Evolutionary conservation across 1,284 basidiomycete species (phyloP).

Genomic region (Naganishia cerealis): DNA sequence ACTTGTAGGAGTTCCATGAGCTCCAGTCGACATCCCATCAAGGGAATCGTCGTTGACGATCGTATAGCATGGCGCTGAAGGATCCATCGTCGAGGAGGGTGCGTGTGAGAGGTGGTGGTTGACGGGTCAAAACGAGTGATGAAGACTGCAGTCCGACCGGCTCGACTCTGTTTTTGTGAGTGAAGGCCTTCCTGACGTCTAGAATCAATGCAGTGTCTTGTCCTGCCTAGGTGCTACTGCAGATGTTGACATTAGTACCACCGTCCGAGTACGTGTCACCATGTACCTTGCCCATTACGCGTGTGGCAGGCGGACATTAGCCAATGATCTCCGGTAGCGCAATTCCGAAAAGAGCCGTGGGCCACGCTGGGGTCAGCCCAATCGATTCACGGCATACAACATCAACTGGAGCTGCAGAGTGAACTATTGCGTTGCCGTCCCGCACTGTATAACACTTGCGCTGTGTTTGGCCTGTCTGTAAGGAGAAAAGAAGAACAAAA

Average conservation of each 20-base stretch:
- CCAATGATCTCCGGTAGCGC: background rate
- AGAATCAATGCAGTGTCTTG: background rate
- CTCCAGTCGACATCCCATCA: conserved; percentile 24
- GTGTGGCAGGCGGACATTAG: background rate
- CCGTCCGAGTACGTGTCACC: conserved; percentile 20
- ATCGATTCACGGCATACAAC: conserved; percentile 13
- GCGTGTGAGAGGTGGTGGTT: background rate
- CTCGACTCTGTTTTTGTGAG: background rate
- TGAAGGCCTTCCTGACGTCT: background rate
- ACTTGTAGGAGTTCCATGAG: conserved; percentile 70
- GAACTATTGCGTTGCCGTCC: background rate
- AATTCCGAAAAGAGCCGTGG: conserved; percentile 25
- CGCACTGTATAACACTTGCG: background rate
- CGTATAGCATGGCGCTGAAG: conserved; percentile 69
- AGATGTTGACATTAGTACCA: background rate
- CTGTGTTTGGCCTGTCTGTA: conserved; percentile 1
- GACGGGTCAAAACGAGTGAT: background rate
- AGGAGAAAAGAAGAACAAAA: conserved; percentile 10
- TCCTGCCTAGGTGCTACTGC: background rate
- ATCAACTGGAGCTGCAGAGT: too few species aligned
- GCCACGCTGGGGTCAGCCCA: conserved; percentile 3
- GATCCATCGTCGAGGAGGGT: conserved; percentile 44
- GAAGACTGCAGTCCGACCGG: background rate
- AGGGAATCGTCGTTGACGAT: conserved; percentile 70
- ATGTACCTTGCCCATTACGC: background rate